Base-by-base conservation (phyloP, 2,329 filamentous ascomycete species). In the Alternaria postmessia region DNA sequence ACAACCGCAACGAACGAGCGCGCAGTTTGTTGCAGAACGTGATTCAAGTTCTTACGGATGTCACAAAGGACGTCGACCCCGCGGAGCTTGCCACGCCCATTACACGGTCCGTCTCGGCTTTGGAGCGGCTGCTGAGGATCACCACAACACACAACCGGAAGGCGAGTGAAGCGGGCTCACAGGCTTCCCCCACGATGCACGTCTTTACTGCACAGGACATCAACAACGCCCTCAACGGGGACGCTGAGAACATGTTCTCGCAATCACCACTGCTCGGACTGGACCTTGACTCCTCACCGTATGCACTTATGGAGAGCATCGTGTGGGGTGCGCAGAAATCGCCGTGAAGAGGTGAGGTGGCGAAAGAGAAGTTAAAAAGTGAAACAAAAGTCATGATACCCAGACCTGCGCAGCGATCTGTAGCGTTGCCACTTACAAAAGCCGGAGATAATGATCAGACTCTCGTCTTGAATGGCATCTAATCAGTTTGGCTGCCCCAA, bases 241-340 rank as follows among this genome's bases (percentile, higher is more conserved):
- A 78, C 28, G 67, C 69, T 0, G 64, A 70, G 0, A 65, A 71
- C 5, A 65, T 70, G 26, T 63, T 78, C 46, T 71, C 66, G 14
- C 74, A 78, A 47, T 75, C 72, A 16, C 78, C 79, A n/a, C 54
- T 79, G 11, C 51, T 79, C 49, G 75, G 69, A 11, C 46, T 77
- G 59, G 78, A 80, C 56, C 66, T 81, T 32, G 81, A 83, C 43
- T 75, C 78, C 8, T 80, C 77, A 24, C 82, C 82, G 7, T 83
- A 84, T 67, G 80, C 81, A 18, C 76, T 83, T 5, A 78, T 83
- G 74, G 82, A 84, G 62, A 80, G 77, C 5, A 84, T 84, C 49
- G 75, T 84, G 11, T 81, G 80, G 79, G 79, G 79, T 18, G 64
- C 67, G n/a, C 72, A 74, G 55, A 78, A 74, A 59, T 46, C 58